These are phyloP conservation scores for Coemansia sp. DNA, from an alignment of 192 early-diverging fungal species.

Conservation along the genomic window DNA sequence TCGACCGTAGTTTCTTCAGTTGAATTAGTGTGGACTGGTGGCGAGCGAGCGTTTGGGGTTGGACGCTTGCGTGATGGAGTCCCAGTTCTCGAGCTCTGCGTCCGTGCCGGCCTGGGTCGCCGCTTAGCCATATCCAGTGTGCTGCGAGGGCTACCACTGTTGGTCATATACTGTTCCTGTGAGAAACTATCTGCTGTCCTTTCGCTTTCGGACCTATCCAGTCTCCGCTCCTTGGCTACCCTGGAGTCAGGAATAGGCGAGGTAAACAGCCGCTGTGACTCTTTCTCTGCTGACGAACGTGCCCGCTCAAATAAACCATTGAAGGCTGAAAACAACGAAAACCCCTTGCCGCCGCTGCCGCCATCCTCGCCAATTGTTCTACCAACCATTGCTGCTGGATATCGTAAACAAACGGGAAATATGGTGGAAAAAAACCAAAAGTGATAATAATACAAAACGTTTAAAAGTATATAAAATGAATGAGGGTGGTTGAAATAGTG, in stretches of 20 bases:
- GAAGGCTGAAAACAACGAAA: conserved; percentile 40
- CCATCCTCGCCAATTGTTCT: conserved; percentile 1
- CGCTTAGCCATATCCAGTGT: not conserved
- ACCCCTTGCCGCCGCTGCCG: conserved; percentile 23
- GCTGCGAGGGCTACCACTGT: not conserved
- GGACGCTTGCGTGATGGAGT: not conserved
- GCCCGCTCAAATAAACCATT: conserved; percentile 50
- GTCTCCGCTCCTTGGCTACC: not conserved
- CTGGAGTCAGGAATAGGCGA: conserved; percentile 2
- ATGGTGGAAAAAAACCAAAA: not conserved
- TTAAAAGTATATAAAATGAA: not conserved
- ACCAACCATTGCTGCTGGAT: not conserved
- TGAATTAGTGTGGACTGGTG: not conserved
- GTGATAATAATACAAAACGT: not conserved
- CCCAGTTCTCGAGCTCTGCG: not conserved
- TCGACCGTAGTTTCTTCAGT: not conserved
- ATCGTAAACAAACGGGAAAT: conserved; percentile 6
- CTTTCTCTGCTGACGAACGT: conserved; percentile 46
- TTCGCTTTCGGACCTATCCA: not conserved
- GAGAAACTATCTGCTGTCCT: not conserved
- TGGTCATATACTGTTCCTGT: not conserved
- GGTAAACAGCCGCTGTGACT: conserved; percentile 42
- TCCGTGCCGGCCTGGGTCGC: conserved; percentile 1
- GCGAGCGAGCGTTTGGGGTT: not conserved
- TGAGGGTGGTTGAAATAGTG: not conserved